Evolutionary conservation across 1,139 yeast species (phyloP), one percentile per base, ranked within the genome.

Genomic region (Meyerozyma sp.): DNA sequence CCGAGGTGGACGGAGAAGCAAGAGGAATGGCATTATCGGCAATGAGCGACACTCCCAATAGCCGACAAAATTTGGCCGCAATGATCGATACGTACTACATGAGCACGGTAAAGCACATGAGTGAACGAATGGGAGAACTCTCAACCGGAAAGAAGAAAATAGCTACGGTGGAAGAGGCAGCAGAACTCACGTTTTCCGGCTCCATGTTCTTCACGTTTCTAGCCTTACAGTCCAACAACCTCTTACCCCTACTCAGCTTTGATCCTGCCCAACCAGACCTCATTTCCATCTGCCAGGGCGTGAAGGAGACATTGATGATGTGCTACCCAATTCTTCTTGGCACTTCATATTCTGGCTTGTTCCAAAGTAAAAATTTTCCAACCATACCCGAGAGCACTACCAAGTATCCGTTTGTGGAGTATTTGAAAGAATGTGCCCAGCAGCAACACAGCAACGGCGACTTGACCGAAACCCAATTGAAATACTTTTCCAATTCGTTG

Each of bases 181-280:
- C 57, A 25, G 66, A 62, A 43, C 32, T 63, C 16, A 40, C 54
- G 1, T 46, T 58, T 7, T 57, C 66, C 2, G 55, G 59, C 10
- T 51, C 61, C 16, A 41, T 66, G 8, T 49, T 63, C 25, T 63
- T 55, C 46, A 51, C 65, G 2, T 66, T 56, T 41, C 46, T 68
- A 13, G 64, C 65, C 3, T 46, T 67, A 3, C 70, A 66, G 46
- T 69, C 71, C 2, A 59, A 58, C 45, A 53, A 51, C 36, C 44
- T 64, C n/a, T 46, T 61, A n/a, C 69, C 70, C 1, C 47, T 68
- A 27, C 52, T 68, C 1, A 49, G 52, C 16, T 61, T 56, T 43
- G 62, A 59, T 28, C 40, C 26, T 11, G 42, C 42, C 21, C 53
- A 48, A 9, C 40, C 58, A 1, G 66, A 61, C 43, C 51, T 54